These are phyloP conservation scores for Rhododendron griersonianum DNA, from an alignment of 148 eudicot genomes.

Conservation along the genomic window DNA sequence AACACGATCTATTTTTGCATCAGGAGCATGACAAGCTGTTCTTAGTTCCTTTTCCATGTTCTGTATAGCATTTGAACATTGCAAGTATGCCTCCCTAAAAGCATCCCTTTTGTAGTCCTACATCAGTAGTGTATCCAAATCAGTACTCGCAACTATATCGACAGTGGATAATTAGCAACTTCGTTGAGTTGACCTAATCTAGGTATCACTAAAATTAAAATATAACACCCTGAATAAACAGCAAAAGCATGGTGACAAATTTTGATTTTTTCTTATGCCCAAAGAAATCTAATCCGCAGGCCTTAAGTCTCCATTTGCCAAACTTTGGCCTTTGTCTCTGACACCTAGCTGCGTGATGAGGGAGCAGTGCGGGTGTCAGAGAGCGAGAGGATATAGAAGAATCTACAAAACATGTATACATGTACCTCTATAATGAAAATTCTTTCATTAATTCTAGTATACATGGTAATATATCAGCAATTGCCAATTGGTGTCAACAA, in stretches of 20 bases:
- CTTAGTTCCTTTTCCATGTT: slow-evolving; percentile 90
- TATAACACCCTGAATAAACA: neutral
- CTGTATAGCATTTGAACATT: slow-evolving; percentile 75
- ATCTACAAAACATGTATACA: neutral
- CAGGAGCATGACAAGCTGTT: slow-evolving; percentile 68
- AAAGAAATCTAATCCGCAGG: neutral
- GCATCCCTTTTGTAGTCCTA: slow-evolving; percentile 89
- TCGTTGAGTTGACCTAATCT: neutral
- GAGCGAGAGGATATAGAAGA: neutral
- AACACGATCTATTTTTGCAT: slow-evolving; percentile 72
- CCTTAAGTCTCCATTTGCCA: neutral
- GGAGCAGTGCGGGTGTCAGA: neutral
- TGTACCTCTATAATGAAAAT: neutral
- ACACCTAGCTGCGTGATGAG: neutral
- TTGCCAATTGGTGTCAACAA: neutral
- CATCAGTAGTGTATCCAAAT: slow-evolving; percentile 15
- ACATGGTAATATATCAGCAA: neutral
- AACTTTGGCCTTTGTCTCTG: neutral
- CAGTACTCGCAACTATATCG: neutral
- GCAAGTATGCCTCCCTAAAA: slow-evolving; percentile 79
- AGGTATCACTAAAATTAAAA: neutral
- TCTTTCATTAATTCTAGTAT: neutral
- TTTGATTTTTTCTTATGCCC: neutral
- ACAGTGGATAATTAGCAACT: neutral
- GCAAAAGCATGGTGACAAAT: neutral